Evolutionary conservation across 106 monocot species (phyloP).

Genomic region (Dioscorea alata): DNA sequence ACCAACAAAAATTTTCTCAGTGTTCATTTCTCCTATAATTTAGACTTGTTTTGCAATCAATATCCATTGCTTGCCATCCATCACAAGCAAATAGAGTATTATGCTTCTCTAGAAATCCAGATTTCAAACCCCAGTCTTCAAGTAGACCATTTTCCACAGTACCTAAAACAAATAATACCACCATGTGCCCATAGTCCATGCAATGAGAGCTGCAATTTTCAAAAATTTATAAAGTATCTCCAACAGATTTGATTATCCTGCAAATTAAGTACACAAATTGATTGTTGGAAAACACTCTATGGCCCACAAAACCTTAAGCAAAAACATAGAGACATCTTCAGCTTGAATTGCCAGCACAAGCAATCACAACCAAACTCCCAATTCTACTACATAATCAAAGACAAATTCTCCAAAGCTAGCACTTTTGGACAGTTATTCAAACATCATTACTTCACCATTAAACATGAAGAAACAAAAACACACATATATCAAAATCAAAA

Average conservation of each 20-base stretch:
- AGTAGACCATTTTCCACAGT: slow-evolving; percentile 49
- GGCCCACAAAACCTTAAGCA: background rate
- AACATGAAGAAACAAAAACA: background rate
- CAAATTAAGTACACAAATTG: slow-evolving; percentile 9
- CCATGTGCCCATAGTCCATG: slow-evolving; percentile 47
- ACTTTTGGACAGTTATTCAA: no score
- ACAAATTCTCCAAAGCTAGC: background rate
- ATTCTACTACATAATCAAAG: background rate
- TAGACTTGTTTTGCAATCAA: slow-evolving; percentile 33
- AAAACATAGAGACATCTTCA: background rate
- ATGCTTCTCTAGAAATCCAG: slow-evolving; percentile 22
- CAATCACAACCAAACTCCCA: background rate
- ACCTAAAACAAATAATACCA: slow-evolving; percentile 57
- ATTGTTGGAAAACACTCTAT: background rate
- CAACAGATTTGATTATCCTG: slow-evolving; percentile 79
- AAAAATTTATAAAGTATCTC: slow-evolving; percentile 65
- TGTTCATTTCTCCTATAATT: slow-evolving; percentile 38
- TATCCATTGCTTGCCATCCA: slow-evolving; percentile 23
- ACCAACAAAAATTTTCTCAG: slow-evolving; percentile 32
- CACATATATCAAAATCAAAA: background rate
- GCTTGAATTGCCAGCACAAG: no score
- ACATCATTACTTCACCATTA: background rate
- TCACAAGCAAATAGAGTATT: slow-evolving; percentile 11
- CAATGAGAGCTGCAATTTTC: slow-evolving; percentile 37
- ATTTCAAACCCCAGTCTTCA: slow-evolving; percentile 66